phyloP scores from a whole-genome alignment of 768 basidiomycete species.

The Naganishia vaughanmartiniae region DNA sequence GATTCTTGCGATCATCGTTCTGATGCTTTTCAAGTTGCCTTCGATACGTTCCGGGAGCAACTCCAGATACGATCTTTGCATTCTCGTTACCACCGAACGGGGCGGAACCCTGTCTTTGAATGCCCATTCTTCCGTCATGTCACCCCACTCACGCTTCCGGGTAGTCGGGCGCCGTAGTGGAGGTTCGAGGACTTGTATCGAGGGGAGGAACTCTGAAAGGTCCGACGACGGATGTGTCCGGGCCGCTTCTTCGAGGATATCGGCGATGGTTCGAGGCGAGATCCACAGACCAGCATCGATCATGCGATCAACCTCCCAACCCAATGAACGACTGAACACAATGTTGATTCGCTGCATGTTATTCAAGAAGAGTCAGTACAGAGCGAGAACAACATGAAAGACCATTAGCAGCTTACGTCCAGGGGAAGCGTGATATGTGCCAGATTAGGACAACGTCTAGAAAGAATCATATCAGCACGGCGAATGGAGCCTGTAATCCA shows the following conservation, averaged over 20 bases:
- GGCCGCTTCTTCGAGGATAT: neutral
- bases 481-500: no score
- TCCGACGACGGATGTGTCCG: no score
- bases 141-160: neutral
- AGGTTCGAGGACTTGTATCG: conserved; percentile 3
- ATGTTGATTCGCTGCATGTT: neutral
- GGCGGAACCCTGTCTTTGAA: conserved; percentile 3
- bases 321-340: neutral
- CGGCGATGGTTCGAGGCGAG: neutral
- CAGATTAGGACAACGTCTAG: neutral
- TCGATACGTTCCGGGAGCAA: conserved; percentile 12
- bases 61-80: neutral
- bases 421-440: neutral
- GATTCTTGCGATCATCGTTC: conserved; percentile 10
- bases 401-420: neutral
- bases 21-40: neutral
- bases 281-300: conserved; percentile 10
- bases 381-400: neutral
- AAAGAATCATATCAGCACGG: no score
- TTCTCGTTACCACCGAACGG: neutral
- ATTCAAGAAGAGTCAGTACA: no score
- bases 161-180: neutral
- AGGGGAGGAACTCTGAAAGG: neutral
- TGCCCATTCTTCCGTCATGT: neutral
- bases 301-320: neutral